Evolutionary conservation across 2,329 filamentous ascomycete species (phyloP), one percentile per base, ranked within the genome.

Genomic region (Hymenoscyphus repandus): DNA sequence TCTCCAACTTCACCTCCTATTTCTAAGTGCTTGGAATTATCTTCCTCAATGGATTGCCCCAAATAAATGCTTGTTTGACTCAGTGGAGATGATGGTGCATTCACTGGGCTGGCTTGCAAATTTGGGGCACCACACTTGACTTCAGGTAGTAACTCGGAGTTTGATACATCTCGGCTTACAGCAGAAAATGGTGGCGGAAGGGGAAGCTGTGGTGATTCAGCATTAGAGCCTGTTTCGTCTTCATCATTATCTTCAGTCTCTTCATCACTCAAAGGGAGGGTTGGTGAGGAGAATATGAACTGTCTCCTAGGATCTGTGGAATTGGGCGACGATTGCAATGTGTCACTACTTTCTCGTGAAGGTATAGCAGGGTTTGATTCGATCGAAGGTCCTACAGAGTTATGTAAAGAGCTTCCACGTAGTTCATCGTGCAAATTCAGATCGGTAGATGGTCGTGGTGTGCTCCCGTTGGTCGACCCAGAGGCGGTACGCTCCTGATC

Each of bases 121-220:
- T 40, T 37, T 38, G 13, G 17, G 3, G 7, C 15, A n/a, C 15
- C 15, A 17, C 32, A 44, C 6, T 38, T 17, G 13, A 32, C 33
- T 40, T 43, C n/a, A 47, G 62, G 58, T 27, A 61, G 47, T 45
- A 55, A 54, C 27, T 49, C 53, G 13, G 53, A 55, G 13, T 48
- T 53, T 5, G 60, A 64, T 12, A 51, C 45, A 10, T 50, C 59
- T 7, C 64, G 59, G 37, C 58, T 41, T 10, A 55, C 51, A 9
- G 57, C 52, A 9, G 63, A 66, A 38, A 65, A 66, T 45, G 64
- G 64, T n/a, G 61, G 62, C 6, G 64, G 64, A 5, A 65, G 48
- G 31, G 47, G 30, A n/a, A 31, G 27, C 4, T 42, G 3, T 33
- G 37, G 22, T 13, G 43, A 34, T 27, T 32, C 32, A 5, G 27